Evolutionary conservation across 2,329 filamentous ascomycete genomes (phyloP).

Genomic region (Neonectria magnoliae): DNA sequence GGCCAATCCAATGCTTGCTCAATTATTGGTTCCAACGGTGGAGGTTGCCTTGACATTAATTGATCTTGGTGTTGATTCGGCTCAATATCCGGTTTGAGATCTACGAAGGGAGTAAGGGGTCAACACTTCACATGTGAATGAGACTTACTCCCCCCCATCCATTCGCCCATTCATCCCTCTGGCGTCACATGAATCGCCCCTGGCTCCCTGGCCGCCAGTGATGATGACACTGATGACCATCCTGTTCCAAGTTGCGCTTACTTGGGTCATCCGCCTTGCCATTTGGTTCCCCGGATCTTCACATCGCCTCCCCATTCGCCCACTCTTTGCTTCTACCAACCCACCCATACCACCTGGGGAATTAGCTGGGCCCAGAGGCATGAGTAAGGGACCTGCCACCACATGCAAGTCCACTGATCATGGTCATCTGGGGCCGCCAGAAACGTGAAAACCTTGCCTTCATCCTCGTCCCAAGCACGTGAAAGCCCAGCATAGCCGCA

Average conservation of each 20-base stretch:
- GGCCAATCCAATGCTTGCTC: background rate
- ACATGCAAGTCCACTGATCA: background rate
- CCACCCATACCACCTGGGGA: constrained; percentile 5
- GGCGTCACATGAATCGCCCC: constrained; percentile 21
- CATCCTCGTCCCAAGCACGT: constrained; percentile 15
- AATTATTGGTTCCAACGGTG: background rate
- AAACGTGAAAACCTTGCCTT: constrained; percentile 6
- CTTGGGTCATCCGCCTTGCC: constrained; percentile 10
- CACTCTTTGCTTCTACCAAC: background rate
- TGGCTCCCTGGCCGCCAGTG: constrained; percentile 9
- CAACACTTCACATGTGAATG: constrained; percentile 26
- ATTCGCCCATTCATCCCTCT: background rate
- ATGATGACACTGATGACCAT: constrained; percentile 19
- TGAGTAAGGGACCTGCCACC: constrained; percentile 9
- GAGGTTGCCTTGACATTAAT: background rate
- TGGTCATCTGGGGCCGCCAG: constrained; percentile 6
- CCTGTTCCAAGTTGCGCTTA: constrained; percentile 16
- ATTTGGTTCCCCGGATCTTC: constrained; percentile 13
- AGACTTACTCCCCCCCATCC: background rate
- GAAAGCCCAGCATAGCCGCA: constrained; percentile 21
- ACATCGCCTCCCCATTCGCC: constrained; percentile 2
- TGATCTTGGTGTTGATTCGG: background rate
- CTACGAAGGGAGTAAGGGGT: background rate
- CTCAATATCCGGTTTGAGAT: background rate
- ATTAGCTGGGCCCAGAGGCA: constrained; percentile 6